Conservation (phyloP, 2,329 filamentous ascomycete genomes). For the Colletotrichum navitas region DNA sequence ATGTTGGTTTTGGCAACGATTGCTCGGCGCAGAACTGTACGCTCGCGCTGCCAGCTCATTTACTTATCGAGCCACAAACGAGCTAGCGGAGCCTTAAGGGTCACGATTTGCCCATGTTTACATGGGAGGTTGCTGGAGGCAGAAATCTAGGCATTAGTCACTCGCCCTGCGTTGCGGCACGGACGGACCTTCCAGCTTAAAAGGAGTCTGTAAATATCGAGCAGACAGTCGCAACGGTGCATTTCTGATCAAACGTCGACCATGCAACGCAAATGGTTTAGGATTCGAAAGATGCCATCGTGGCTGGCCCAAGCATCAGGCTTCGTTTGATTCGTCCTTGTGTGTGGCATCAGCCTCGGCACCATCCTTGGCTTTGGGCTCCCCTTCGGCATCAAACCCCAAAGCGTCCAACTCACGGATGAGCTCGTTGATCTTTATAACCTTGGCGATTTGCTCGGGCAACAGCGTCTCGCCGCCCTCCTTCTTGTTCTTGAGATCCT, state of each 20-base stretch:
- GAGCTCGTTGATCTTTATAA: conserved; percentile 96
- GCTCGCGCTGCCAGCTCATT: background rate
- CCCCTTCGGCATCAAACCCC: conserved; percentile 85
- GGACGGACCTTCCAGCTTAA: background rate
- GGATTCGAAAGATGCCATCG: background rate
- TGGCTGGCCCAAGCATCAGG: background rate
- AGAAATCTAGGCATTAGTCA: background rate
- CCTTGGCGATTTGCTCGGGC: conserved; percentile 96
- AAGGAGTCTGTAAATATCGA: background rate
- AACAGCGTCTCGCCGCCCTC: conserved; percentile 85
- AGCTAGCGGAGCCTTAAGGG: background rate
- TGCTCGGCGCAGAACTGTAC: background rate
- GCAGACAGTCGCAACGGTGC: background rate
- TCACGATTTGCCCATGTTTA: background rate
- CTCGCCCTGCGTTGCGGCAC: background rate
- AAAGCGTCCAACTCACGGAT: conserved; percentile 87
- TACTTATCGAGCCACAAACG: background rate
- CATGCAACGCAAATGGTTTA: background rate
- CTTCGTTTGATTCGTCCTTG: conserved; percentile 15
- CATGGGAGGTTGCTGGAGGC: background rate
- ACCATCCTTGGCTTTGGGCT: conserved; percentile 57
- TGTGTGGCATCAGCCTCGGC: conserved; percentile 7
- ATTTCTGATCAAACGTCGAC: background rate
- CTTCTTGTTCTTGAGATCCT: conserved; percentile 91
- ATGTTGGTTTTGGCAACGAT: background rate